Percentiles rank a stretch among this genome's conserved stretches.
These are phyloP conservation scores for Aschersonia sp. DNA, from an alignment of 2,329 filamentous ascomycete species.

Conservation along the genomic window DNA sequence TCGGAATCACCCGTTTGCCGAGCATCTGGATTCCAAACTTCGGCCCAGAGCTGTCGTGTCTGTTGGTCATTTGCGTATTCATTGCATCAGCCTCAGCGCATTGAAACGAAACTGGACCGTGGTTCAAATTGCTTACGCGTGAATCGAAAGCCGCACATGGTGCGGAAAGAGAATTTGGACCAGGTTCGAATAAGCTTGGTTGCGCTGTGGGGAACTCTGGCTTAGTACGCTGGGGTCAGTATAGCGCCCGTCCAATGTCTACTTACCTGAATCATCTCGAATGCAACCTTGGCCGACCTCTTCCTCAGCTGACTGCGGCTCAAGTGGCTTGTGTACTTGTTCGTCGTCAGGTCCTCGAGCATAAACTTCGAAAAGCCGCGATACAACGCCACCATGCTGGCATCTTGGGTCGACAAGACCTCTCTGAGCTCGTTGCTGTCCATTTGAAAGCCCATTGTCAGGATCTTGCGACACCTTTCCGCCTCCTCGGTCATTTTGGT, in stretches of 20 bases:
- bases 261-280: slow-evolving; percentile 18
- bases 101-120: neutral
- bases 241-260: neutral
- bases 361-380: slow-evolving; percentile 47
- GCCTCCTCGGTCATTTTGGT: slow-evolving; percentile 12
- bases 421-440: slow-evolving; percentile 12
- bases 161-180: slow-evolving; percentile 29
- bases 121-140: slow-evolving; percentile 17
- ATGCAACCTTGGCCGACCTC: slow-evolving; percentile 14
- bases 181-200: slow-evolving; percentile 32
- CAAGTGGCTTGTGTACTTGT: slow-evolving; percentile 10
- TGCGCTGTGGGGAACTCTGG: slow-evolving; percentile 12
- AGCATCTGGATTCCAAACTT: slow-evolving; percentile 27
- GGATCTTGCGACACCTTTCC: slow-evolving; percentile 16
- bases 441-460: slow-evolving; percentile 20
- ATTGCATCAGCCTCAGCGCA: neutral
- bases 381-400: slow-evolving; percentile 33
- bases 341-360: slow-evolving; percentile 16
- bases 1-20: slow-evolving; percentile 15
- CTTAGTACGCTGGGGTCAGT: too few species aligned
- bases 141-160: slow-evolving; percentile 30
- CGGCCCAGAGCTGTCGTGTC: slow-evolving; percentile 22
- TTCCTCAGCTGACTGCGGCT: slow-evolving; percentile 15
- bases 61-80: neutral
- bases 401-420: slow-evolving; percentile 13